Base-by-base conservation (phyloP, 305 asterid genomes). In the Fraxinus sp. region DNA sequence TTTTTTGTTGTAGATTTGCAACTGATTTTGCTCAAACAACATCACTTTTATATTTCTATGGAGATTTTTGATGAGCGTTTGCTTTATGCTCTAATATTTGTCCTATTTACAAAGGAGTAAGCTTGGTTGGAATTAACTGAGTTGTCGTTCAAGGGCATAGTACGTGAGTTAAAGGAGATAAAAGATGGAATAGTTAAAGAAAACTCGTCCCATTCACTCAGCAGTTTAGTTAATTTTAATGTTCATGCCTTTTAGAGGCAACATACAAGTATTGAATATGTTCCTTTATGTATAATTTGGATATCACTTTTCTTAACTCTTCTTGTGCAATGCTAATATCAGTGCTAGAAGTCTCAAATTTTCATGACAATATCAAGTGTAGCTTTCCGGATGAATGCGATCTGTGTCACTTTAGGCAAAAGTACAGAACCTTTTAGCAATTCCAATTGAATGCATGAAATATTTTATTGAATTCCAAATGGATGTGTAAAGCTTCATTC, bases 61-160 rank as follows among this genome's bases (percentile, higher is more conserved):
- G 66, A 36, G 35, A 77, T 37, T 11, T 26, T 24, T 28, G n/a
- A 13, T 44, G 22, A 59, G 78, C 3, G 7, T 5, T 77, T 28
- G 64, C 52, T 37, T 16, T 66, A 22, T 66, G 16, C 52, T 33
- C 52, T 57, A 70, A 49, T 75, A 28, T 82, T 78, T 37, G 30
- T 44, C 16, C 52, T 44, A 44, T 44, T 44, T 44, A 11, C 11
- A 16, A 80, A 73, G 78, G 85, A 71, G 32, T 84, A 59, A 36
- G 28, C 26, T 22, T 74, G 77, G 77, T 75, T 80, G 86, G 44
- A 77, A 80, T 82, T 57, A 37, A 5, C 44, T 7, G 44, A 80
- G 73, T 93, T 95, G 99, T 86, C 98, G 4, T 93, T 95, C 86
- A 94, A 93, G 92, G 90, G 88, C 91, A 90, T 93, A 33, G 91